Evolutionary conservation across 176 grass and related monocot species (phyloP), one percentile per base, ranked within the genome.

Genomic region (Chrysopogon serrulatus): DNA sequence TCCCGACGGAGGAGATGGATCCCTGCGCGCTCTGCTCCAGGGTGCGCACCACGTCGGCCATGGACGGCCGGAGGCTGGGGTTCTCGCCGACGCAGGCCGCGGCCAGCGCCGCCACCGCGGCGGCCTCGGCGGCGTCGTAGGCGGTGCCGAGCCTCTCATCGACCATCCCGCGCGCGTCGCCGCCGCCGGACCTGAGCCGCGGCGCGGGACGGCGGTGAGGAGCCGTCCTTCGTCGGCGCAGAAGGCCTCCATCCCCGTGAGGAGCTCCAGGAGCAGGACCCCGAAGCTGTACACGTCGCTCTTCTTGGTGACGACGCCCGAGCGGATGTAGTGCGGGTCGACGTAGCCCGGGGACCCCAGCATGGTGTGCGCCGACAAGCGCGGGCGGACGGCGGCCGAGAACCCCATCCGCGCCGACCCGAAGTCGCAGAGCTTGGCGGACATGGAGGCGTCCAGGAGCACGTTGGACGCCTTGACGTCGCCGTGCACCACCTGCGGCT

Each of bases 251-350:
- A 73, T 87, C 40, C 93, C 97, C 14, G 97, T 99, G 37, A 99
- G 80, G 16, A 99, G 78, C 90, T 99, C 97, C 2, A 99, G 87
- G 9, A 99, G 89, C 8, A 99, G 82, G 16, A 99, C 97, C 8
- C 97, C 97, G 71, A 96, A 96, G 83, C 97, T 99, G 87, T 99
- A 99, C 57, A 99, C 87, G 83, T 99, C 97, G 60, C 84, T 96
- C 83, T 99, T 99, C 90, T 99, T 99, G 57, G 93, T 96, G 24
- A 96, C 70, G 10, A 90, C 85, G 18, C 97, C 97, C 2, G 93
- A 92, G 3, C 97, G 93, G 87, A 99, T 79, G 87, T 96, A 99
- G 92, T 99, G 91, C 31, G 97, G 96, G 78, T 99, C 97, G 4
- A 99, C 83, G 86, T 99, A 99, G 2, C 97, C 97, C 0, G 91